Percentiles rank a stretch among this genome's conserved stretches.
phyloP scores from a whole-genome alignment of 2,329 filamentous ascomycete species.

The Calonectria leucothoes region DNA sequence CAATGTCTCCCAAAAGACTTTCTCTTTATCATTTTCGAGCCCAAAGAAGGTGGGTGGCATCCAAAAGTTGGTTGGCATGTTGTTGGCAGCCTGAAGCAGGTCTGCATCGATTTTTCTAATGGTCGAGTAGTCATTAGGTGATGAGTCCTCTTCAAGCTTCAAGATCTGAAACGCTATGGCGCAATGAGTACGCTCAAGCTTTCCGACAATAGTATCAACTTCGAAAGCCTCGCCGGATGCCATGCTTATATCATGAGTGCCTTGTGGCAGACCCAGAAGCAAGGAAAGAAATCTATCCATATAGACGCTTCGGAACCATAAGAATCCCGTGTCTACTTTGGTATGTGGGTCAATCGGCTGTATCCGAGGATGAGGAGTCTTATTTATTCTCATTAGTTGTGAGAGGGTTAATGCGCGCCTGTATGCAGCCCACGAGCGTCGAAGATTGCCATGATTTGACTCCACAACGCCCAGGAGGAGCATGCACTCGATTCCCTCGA shows the following conservation, averaged over 20 bases:
- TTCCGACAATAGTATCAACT: not conserved
- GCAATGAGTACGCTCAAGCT: not conserved
- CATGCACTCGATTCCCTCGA: not conserved
- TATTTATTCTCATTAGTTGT: conserved; percentile 1
- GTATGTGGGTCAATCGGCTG: not conserved
- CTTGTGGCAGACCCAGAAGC: not conserved
- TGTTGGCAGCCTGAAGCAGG: not conserved
- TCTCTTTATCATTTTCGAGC: not conserved
- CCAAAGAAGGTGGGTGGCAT: not conserved
- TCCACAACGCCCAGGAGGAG: not conserved
- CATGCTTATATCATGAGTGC: not conserved
- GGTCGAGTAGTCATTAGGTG: not conserved
- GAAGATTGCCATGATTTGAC: not conserved
- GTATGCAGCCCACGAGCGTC: not conserved
- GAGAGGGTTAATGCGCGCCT: not conserved
- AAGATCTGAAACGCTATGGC: not conserved
- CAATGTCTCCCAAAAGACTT: not conserved
- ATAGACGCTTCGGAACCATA: not conserved
- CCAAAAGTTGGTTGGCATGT: not conserved
- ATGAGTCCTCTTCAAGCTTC: not conserved
- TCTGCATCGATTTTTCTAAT: not conserved
- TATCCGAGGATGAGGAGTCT: not conserved
- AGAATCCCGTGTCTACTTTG: not conserved
- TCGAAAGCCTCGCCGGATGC: not conserved
- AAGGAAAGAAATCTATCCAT: not conserved